Conservation (phyloP, 2,329 filamentous ascomycete genomes). For the Beauveria rudraprayagi region DNA sequence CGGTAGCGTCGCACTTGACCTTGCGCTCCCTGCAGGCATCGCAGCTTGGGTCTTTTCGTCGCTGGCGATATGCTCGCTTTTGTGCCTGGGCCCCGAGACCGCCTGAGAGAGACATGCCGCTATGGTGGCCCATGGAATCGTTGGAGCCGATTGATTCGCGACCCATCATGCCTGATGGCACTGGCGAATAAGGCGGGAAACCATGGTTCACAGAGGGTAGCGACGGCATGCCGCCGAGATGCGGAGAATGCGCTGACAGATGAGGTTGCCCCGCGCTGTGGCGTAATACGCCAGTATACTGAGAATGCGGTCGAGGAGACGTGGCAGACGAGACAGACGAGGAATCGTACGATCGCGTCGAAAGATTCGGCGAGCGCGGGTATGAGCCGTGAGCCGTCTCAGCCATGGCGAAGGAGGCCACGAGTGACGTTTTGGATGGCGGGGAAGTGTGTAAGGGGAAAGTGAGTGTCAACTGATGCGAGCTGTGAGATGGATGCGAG, state of each 20-base stretch:
- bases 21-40: conserved; percentile 88
- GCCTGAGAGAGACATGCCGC: conserved; percentile 29
- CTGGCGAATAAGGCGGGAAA: conserved; percentile 47
- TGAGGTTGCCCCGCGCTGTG: conserved; percentile 41
- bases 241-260: conserved; percentile 32
- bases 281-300: conserved; percentile 45
- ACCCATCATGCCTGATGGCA: conserved; percentile 41
- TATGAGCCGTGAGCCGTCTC: conserved; percentile 47
- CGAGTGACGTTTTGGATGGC: background rate
- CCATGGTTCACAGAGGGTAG: conserved; percentile 39
- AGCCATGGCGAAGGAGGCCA: conserved; percentile 38
- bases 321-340: conserved; percentile 55
- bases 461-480: conserved; percentile 13
- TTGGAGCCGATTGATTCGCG: conserved; percentile 53
- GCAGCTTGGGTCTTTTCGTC: conserved; percentile 93
- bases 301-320: conserved; percentile 46
- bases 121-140: conserved; percentile 47
- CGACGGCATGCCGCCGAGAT: conserved; percentile 45
- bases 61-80: conserved; percentile 89
- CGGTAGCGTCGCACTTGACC: conserved; percentile 90
- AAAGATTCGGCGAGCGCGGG: conserved; percentile 53
- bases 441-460: background rate
- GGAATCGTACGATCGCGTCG: conserved; percentile 55
- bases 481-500: conserved; percentile 4
- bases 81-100: conserved; percentile 49